Conservation (phyloP, 176 grass and related monocot species). For the Lolium perenne region DNA sequence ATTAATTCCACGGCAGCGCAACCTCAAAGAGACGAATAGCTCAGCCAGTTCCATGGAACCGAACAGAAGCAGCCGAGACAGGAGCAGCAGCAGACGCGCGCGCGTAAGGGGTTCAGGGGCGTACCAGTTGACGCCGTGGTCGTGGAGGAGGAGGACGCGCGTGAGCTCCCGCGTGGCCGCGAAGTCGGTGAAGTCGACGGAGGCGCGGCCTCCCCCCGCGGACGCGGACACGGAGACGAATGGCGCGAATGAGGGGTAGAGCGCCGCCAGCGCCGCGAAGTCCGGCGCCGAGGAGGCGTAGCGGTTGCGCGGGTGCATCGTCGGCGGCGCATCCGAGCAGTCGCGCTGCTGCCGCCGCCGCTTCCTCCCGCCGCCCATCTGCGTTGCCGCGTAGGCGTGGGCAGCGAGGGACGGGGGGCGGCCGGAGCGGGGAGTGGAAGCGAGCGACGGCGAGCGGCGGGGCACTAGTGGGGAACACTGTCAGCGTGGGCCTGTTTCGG, state of each 20-base stretch:
- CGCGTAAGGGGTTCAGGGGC: neutral
- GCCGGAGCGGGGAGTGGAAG: neutral
- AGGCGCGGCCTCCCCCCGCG: conserved; percentile 45
- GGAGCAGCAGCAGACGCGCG: neutral
- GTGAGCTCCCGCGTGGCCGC: conserved; percentile 78
- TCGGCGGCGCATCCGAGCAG: conserved; percentile 45
- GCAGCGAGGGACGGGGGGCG: neutral
- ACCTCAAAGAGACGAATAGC: neutral
- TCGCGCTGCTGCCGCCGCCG: conserved; percentile 40
- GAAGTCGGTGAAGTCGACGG: conserved; percentile 70
- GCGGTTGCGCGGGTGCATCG: conserved; percentile 79
- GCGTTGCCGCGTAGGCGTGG: accelerated
- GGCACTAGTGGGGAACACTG: neutral
- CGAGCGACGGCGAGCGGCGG: neutral
- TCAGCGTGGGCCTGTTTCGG: conserved; percentile 10
- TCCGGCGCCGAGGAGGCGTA: conserved; percentile 78
- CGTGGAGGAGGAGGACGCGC: conserved; percentile 89
- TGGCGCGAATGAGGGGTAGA: conserved; percentile 81
- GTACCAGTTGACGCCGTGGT: conserved; percentile 85
- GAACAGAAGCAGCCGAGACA: neutral
- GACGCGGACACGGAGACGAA: conserved; percentile 67
- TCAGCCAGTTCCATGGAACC: neutral
- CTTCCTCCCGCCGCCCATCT: conserved; percentile 52
- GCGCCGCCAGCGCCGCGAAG: conserved; percentile 72
- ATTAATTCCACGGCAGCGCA: neutral